phyloP scores from a whole-genome alignment of 805 yeast species.

The Candida insectalens region DNA sequence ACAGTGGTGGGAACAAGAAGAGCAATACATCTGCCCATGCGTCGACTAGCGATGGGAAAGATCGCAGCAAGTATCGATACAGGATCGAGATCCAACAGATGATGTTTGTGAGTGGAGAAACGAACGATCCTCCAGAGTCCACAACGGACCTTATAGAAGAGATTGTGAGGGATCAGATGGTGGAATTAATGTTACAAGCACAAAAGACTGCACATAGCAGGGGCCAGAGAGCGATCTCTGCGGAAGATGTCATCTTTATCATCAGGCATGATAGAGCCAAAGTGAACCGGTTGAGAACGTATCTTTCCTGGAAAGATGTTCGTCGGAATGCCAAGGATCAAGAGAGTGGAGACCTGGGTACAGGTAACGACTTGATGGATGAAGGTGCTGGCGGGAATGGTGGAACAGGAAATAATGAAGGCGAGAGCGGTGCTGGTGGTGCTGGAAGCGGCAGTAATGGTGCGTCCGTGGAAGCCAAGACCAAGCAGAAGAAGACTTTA shows the following conservation, averaged over 20 bases:
- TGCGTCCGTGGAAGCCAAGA: constrained; percentile 30
- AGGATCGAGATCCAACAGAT: constrained; percentile 92
- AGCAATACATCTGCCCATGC: neutral
- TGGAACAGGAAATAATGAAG: constrained; percentile 27
- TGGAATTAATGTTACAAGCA: constrained; percentile 70
- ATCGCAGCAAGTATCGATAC: constrained; percentile 53
- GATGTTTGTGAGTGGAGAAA: constrained; percentile 98
- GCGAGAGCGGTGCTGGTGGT: constrained; percentile 24
- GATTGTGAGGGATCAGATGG: constrained; percentile 89
- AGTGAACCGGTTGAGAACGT: constrained; percentile 83
- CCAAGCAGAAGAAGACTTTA: constrained; percentile 61
- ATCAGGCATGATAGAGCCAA: constrained; percentile 92
- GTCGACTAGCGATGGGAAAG: constrained; percentile 6
- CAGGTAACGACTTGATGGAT: constrained; percentile 22
- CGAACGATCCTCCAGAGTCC: constrained; percentile 87
- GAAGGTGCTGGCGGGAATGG: constrained; percentile 8
- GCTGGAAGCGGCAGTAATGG: no score
- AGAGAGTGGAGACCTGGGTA: constrained; percentile 37
- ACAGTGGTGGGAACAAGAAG: no score
- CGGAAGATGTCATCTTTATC: constrained; percentile 88
- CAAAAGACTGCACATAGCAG: constrained; percentile 67
- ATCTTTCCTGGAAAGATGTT: constrained; percentile 93
- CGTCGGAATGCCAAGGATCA: constrained; percentile 66
- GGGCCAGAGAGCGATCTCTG: constrained; percentile 75
- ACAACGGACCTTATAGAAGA: constrained; percentile 92